A percentile compares a stretch with the other conserved stretches of the same genome.
Conservation (phyloP, 2,329 filamentous ascomycete genomes). For the Macrophomina phaseolina region DNA sequence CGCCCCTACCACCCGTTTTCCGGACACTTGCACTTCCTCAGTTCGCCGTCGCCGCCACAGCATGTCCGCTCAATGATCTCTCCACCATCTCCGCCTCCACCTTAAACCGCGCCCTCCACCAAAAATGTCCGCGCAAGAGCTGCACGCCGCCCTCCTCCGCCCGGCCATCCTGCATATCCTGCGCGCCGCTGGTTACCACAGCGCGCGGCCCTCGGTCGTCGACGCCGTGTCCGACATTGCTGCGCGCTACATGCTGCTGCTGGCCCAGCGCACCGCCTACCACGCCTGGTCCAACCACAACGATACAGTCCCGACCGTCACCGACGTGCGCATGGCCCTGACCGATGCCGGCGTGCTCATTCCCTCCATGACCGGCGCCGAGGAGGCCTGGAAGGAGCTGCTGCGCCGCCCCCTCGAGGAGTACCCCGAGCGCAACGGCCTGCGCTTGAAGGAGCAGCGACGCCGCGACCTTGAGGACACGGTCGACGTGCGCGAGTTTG, state of each 20-base stretch:
- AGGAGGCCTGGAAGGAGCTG: slow-evolving; percentile 68
- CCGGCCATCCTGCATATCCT: slow-evolving; percentile 90
- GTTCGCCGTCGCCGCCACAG: not conserved
- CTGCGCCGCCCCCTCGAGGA: slow-evolving; percentile 52
- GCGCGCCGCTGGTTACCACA: slow-evolving; percentile 87
- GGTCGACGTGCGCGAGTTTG: slow-evolving; percentile 76
- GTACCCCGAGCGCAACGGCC: slow-evolving; percentile 47
- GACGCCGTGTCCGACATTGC: slow-evolving; percentile 89
- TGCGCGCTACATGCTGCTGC: slow-evolving; percentile 76
- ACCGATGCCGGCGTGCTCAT: slow-evolving; percentile 78
- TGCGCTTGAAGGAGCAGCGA: slow-evolving; percentile 50
- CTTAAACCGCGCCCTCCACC: slow-evolving; percentile 26
- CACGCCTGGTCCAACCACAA: slow-evolving; percentile 75
- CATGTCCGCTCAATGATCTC: slow-evolving; percentile 13
- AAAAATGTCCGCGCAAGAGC: slow-evolving; percentile 38
- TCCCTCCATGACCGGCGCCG: slow-evolving; percentile 69
- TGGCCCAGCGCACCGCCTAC: slow-evolving; percentile 73
- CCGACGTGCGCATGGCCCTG: slow-evolving; percentile 84
- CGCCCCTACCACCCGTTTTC: not conserved
- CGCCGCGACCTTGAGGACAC: slow-evolving; percentile 71
- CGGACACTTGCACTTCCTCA: too few relatives aligned
- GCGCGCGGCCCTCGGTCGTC: slow-evolving; percentile 78
- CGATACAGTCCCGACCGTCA: slow-evolving; percentile 67
- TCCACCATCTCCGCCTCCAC: not conserved
- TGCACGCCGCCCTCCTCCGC: slow-evolving; percentile 80